Conservation (phyloP, 148 eudicot genomes). For the Drosera capensis region DNA sequence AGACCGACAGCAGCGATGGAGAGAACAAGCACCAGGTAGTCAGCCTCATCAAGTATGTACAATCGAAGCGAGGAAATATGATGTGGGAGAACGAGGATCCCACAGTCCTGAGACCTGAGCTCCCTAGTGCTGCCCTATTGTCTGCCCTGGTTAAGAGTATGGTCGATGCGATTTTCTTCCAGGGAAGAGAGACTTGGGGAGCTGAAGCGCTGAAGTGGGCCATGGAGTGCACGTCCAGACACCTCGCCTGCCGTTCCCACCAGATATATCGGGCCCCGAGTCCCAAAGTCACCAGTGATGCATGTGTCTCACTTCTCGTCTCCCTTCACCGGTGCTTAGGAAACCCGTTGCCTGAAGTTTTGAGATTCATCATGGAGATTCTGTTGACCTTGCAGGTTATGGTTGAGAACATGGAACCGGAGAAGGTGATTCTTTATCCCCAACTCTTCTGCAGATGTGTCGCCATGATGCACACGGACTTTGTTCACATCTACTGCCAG, state of each 20-base stretch:
- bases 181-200: constrained; percentile 99
- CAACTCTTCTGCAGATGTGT: constrained; percentile 99
- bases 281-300: constrained; percentile 86
- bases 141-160: constrained; percentile 97
- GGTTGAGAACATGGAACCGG: constrained; percentile 99
- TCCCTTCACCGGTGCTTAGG: constrained; percentile 82
- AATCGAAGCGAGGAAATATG: constrained; percentile 96
- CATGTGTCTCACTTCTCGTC: constrained; percentile 86
- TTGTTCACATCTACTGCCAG: constrained; percentile 95
- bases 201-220: constrained; percentile 96
- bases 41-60: constrained; percentile 88
- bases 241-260: constrained; percentile 96
- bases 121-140: constrained; percentile 92
- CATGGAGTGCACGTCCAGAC: constrained; percentile 98
- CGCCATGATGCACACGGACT: constrained; percentile 98
- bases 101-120: constrained; percentile 62
- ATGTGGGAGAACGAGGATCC: constrained; percentile 99
- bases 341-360: constrained; percentile 80
- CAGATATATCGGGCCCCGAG: constrained; percentile 89
- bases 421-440: constrained; percentile 90
- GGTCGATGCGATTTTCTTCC: constrained; percentile 98
- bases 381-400: constrained; percentile 90
- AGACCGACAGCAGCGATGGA: constrained; percentile 86
- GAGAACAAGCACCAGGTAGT: constrained; percentile 98
- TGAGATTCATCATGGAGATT: constrained; percentile 87